Base-by-base conservation (phyloP, 208 protist genomes). In the Leishmania tropica region DNA sequence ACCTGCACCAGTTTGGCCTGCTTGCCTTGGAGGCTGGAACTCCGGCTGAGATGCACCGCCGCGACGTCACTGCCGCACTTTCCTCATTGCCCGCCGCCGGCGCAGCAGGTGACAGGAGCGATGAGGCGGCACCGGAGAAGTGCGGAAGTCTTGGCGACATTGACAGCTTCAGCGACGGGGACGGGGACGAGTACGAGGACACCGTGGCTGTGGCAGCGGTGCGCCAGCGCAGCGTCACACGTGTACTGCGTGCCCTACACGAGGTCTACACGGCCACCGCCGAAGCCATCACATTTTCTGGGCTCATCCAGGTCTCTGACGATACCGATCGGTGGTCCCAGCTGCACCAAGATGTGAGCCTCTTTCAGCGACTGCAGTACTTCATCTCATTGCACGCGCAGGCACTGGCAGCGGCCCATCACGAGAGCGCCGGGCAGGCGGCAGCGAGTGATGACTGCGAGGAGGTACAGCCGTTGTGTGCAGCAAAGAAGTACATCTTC, bases 1-100 rank as follows among this genome's bases (percentile, higher is more conserved):
- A 93, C 71, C 82, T 96, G 58, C 84, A 92, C 53, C 89, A 93
- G 75, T 86, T 87, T 74, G 92, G 92, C n/a, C 81, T 95, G 68
- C 86, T 95, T 19, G 85, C 85, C 11, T 83, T 93, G 60, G 89
- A 92, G 74, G 81, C 85, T 35, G 88, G 89, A 21, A 90, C 88
- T 3, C 78, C 82, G 31, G 76, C 72, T 21, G 85, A 94, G 45
- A 77, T 88, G 80, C 88, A 90, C 75, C 83, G 85, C 74, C 83
- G 87, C n/a, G 90, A 92, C 70, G 56, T 88, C 53, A 54, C 80
- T 47, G 83, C 73, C 64, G 24, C 48, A 3, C 73, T 64, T 47
- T 28, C 71, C 60, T 37, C 60, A 31, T 67, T 37, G 11, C 28
- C 60, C 42, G 42, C 19, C 21, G 68, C 68, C 24, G 42, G 42